A percentile compares a stretch with the other conserved stretches of the same genome.
Conservation (phyloP, 495 filamentous ascomycete genomes). For the Hyphodiscus hymeniophilus region DNA sequence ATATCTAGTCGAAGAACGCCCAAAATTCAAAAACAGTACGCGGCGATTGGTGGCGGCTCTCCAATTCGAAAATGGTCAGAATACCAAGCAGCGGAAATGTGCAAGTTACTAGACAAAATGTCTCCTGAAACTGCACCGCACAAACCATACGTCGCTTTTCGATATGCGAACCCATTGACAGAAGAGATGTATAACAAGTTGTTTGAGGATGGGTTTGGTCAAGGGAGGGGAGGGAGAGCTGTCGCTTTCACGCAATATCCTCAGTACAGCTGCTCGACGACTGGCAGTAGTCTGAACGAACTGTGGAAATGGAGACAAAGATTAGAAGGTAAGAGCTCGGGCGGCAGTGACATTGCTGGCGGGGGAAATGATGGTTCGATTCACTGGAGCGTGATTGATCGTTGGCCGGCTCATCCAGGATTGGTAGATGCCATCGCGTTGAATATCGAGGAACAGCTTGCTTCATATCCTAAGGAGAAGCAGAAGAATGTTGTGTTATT, state of each 20-base stretch:
- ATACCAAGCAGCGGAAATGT: slow-evolving; percentile 86
- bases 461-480: slow-evolving; percentile 72
- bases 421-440: slow-evolving; percentile 84
- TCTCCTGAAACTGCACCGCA: slow-evolving; percentile 93
- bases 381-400: slow-evolving; percentile 95
- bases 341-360: slow-evolving; percentile 27
- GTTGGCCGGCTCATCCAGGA: slow-evolving; percentile 89
- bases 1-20: slow-evolving; percentile 83
- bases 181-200: slow-evolving; percentile 83
- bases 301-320: slow-evolving; percentile 92
- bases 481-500: slow-evolving; percentile 74
- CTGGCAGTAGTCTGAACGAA: slow-evolving; percentile 92
- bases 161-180: slow-evolving; percentile 88
- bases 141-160: slow-evolving; percentile 98
- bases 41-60: slow-evolving; percentile 90
- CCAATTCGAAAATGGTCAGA: slow-evolving; percentile 98
- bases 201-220: slow-evolving; percentile 81
- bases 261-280: slow-evolving; percentile 98
- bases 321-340: slow-evolving; percentile 62
- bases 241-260: slow-evolving; percentile 99
- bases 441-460: slow-evolving; percentile 78
- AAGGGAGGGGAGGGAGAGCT: slow-evolving; percentile 77
- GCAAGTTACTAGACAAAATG: slow-evolving; percentile 84
- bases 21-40: slow-evolving; percentile 93
- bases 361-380: slow-evolving; percentile 54